Evolutionary conservation across 179 eudicot genomes (phyloP).

Genomic region (Camellia oleifera): DNA sequence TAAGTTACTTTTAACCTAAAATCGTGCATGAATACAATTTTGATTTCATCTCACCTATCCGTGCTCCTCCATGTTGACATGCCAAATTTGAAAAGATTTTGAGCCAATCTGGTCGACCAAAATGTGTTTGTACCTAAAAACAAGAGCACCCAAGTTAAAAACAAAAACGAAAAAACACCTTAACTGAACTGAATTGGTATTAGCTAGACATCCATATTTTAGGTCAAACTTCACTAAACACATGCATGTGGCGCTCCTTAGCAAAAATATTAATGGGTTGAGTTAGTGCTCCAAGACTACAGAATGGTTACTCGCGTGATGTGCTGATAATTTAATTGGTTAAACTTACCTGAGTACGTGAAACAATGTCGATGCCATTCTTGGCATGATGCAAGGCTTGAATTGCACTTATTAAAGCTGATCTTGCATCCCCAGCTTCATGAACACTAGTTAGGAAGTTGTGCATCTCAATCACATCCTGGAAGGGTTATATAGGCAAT

Average conservation of each 20-base stretch:
- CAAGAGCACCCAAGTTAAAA: background rate
- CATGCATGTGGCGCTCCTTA: too few species aligned
- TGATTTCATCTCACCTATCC: constrained; percentile 25
- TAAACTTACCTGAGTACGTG: constrained; percentile 26
- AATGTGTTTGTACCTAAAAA: constrained; percentile 38
- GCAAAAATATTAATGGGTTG: too few species aligned
- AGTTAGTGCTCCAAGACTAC: too few species aligned
- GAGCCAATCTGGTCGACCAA: constrained; percentile 42
- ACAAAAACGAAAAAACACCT: background rate
- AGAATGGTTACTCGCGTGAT: background rate
- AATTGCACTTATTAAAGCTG: constrained; percentile 24
- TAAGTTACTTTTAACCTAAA: background rate
- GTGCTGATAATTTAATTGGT: background rate
- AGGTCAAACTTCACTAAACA: too few species aligned
- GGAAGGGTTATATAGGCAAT: background rate
- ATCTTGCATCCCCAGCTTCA: constrained; percentile 33
- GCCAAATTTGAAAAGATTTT: constrained; percentile 34
- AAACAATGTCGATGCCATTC: constrained; percentile 32
- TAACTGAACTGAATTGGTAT: too few species aligned
- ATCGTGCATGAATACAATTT: background rate
- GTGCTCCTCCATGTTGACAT: constrained; percentile 25
- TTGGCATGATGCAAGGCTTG: constrained; percentile 27
- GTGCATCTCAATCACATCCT: constrained; percentile 35
- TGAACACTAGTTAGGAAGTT: constrained; percentile 32
- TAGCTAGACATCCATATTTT: background rate